phyloP scores from a whole-genome alignment of 768 basidiomycete species.

The Mrakia hoshinonis region DNA sequence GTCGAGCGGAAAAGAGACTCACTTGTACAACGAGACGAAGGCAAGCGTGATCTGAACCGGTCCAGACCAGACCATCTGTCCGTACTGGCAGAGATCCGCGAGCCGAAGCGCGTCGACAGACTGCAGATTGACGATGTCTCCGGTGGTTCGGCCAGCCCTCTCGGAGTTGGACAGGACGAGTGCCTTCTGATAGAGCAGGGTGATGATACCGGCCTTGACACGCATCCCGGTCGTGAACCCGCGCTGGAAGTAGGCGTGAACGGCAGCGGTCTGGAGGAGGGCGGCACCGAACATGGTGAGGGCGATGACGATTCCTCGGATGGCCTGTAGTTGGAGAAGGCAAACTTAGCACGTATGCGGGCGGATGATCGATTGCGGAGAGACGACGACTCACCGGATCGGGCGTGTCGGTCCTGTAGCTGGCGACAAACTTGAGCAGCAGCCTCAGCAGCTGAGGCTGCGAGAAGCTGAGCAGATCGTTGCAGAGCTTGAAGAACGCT shows the following conservation, averaged over 20 bases:
- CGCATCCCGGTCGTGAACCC: constrained; percentile 63
- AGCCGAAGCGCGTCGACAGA: constrained; percentile 71
- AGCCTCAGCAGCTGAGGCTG: constrained; percentile 80
- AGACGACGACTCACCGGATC: constrained; percentile 36
- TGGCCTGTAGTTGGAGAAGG: constrained; percentile 27
- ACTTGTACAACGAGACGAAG: constrained; percentile 59
- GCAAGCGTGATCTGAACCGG: constrained; percentile 82
- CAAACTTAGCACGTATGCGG: background rate
- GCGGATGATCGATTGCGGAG: no score
- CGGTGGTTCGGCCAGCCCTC: constrained; percentile 61
- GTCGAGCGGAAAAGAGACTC: background rate
- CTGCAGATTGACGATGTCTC: constrained; percentile 88
- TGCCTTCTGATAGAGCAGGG: constrained; percentile 75
- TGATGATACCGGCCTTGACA: constrained; percentile 76
- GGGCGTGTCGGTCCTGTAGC: constrained; percentile 51
- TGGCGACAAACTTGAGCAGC: constrained; percentile 70
- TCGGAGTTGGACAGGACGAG: constrained; percentile 80
- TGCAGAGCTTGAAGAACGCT: constrained; percentile 53
- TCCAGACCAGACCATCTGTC: constrained; percentile 69
- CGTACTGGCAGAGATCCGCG: constrained; percentile 69
- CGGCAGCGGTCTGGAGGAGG: constrained; percentile 63
- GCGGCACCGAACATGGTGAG: constrained; percentile 70
- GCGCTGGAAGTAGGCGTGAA: constrained; percentile 85
- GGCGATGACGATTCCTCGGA: constrained; percentile 70
- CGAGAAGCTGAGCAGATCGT: constrained; percentile 70